phyloP scores from a whole-genome alignment of 768 basidiomycete genomes.

The Psilocybe sp. region DNA sequence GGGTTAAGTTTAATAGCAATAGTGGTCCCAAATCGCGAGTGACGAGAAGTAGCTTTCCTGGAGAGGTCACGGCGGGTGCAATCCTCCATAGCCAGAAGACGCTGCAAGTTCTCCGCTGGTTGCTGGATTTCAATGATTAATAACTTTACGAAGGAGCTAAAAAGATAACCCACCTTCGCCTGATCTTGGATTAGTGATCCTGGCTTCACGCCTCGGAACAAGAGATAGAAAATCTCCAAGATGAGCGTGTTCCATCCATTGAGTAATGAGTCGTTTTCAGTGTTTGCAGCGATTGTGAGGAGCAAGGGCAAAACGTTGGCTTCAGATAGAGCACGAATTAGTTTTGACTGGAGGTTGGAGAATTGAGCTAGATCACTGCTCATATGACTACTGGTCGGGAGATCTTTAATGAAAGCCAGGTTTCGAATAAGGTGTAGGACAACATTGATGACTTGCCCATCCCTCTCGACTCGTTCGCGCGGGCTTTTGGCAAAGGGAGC shows the following conservation, averaged over 20 bases:
- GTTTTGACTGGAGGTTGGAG: constrained; percentile 72
- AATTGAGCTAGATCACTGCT: constrained; percentile 81
- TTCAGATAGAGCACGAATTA: constrained; percentile 68
- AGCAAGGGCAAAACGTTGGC: constrained; percentile 76
- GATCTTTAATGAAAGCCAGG: constrained; percentile 91
- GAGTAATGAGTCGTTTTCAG: constrained; percentile 72
- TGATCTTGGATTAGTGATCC: constrained; percentile 54
- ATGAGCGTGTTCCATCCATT: constrained; percentile 86
- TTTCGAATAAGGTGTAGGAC: constrained; percentile 90
- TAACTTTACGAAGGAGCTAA: constrained; percentile 4
- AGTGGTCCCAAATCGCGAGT: constrained; percentile 96
- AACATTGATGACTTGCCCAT: constrained; percentile 84
- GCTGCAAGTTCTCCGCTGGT: constrained; percentile 64
- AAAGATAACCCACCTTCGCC: constrained; percentile 45
- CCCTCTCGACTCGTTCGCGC: constrained; percentile 73
- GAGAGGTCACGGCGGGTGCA: constrained; percentile 55
- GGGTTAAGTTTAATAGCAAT: constrained; percentile 75
- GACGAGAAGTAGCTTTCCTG: constrained; percentile 65
- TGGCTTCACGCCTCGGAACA: constrained; percentile 81
- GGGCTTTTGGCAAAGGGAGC: constrained; percentile 71
- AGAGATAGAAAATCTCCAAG: constrained; percentile 89
- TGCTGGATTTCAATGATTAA: constrained; percentile 40
- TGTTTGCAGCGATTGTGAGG: constrained; percentile 82
- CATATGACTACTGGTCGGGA: constrained; percentile 62
- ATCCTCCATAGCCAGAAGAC: constrained; percentile 77